Evolutionary conservation across 179 eudicot genomes (phyloP).

Genomic region (Beta macrorhiza): DNA sequence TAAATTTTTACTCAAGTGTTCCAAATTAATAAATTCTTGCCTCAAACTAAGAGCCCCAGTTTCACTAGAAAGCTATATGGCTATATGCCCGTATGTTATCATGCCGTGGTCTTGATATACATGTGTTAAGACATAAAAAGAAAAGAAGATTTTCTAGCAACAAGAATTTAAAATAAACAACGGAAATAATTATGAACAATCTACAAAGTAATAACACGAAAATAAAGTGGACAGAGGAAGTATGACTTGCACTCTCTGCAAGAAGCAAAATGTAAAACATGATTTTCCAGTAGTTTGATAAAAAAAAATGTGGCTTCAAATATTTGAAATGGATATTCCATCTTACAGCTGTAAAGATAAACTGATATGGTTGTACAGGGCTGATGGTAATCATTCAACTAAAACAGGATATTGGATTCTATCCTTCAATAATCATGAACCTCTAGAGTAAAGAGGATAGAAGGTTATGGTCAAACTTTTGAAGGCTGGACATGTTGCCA

Average conservation of each 20-base stretch:
- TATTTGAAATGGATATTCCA: not conserved
- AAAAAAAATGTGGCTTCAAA: not conserved
- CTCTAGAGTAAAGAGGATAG: not conserved
- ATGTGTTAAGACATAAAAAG: not conserved
- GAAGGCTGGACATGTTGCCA: not conserved
- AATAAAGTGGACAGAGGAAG: not conserved
- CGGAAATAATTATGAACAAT: not conserved
- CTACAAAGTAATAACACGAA: not conserved
- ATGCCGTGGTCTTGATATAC: not conserved
- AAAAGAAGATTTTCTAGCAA: not conserved
- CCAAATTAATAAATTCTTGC: not conserved
- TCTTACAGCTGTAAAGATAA: not conserved
- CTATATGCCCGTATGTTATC: not conserved
- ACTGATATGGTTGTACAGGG: not conserved
- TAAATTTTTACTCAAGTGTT: not conserved
- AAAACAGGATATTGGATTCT: not conserved
- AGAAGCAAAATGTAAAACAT: not conserved
- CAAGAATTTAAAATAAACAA: not conserved
- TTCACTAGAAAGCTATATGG: not conserved
- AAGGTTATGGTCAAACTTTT: not conserved
- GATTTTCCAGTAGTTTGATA: not conserved
- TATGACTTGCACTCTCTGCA: not conserved
- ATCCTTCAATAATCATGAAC: not conserved
- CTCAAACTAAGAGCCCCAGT: not conserved
- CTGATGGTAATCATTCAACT: not conserved